These are phyloP conservation scores for Trichoderma sp. DNA, from an alignment of 2,329 filamentous ascomycete species.

Conservation along the genomic window DNA sequence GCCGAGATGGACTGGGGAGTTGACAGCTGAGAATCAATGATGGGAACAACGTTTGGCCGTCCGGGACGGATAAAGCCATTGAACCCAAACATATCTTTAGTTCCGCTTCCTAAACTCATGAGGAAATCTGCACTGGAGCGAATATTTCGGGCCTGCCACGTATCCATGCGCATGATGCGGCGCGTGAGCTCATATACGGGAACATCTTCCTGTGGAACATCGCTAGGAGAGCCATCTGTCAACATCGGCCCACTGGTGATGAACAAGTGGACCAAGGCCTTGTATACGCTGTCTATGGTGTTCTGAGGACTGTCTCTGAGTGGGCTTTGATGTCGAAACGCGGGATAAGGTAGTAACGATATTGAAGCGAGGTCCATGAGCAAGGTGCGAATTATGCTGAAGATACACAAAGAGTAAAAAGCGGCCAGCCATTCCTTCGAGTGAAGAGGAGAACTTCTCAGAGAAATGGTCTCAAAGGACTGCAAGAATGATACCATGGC, in stretches of 20 bases:
- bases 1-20: neutral
- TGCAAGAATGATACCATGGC: slow-evolving; percentile 55
- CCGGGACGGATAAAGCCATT: slow-evolving; percentile 37
- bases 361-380: slow-evolving; percentile 45
- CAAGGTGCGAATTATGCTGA: slow-evolving; percentile 56
- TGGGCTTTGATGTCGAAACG: slow-evolving; percentile 19
- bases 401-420: slow-evolving; percentile 59
- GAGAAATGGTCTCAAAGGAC: slow-evolving; percentile 50
- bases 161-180: slow-evolving; percentile 48
- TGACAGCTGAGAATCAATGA: neutral
- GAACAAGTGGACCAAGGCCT: slow-evolving; percentile 53
- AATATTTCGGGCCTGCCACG: slow-evolving; percentile 50
- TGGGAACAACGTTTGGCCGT: neutral
- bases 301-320: slow-evolving; percentile 25
- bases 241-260: slow-evolving; percentile 45
- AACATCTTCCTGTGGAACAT: slow-evolving; percentile 48
- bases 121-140: slow-evolving; percentile 53
- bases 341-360: slow-evolving; percentile 21
- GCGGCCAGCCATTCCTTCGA: slow-evolving; percentile 52
- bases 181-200: slow-evolving; percentile 43
- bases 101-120: slow-evolving; percentile 48
- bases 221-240: slow-evolving; percentile 45
- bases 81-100: slow-evolving; percentile 38
- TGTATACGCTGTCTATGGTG: slow-evolving; percentile 52
- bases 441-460: slow-evolving; percentile 41